Evolutionary conservation across 73 alveolate species (phyloP).

Genomic region (Tetrahymena thermophila): DNA sequence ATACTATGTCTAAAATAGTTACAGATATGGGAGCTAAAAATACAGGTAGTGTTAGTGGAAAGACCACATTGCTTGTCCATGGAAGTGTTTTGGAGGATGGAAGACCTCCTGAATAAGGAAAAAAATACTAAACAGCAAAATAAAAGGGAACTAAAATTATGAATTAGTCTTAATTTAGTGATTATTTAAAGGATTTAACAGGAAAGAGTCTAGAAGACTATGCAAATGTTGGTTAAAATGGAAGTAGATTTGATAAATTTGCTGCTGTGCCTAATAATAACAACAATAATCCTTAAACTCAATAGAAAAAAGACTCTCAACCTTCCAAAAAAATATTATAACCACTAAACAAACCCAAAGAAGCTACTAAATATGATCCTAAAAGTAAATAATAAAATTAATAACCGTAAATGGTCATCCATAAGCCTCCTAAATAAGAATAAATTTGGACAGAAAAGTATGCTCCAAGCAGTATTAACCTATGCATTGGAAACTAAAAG

Average conservation of each 20-base stretch:
- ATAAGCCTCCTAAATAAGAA: background rate
- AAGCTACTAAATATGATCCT: background rate
- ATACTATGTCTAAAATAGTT: constrained; percentile 39
- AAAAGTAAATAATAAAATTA: background rate
- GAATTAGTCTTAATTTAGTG: constrained; percentile 65
- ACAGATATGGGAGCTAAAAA: constrained; percentile 64
- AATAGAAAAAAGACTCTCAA: background rate
- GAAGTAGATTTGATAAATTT: background rate
- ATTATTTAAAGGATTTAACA: constrained; percentile 53
- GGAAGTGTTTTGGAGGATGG: constrained; percentile 97
- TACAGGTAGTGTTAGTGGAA: constrained; percentile 78
- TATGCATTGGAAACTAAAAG: constrained; percentile 84
- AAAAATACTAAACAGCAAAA: constrained; percentile 76
- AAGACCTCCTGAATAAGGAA: constrained; percentile 82
- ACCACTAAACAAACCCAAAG: background rate
- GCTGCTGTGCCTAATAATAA: background rate
- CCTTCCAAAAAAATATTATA: background rate
- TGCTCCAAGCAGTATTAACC: constrained; percentile 76
- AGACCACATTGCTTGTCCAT: constrained; percentile 75
- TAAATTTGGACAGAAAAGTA: constrained; percentile 91
- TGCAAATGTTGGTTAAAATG: background rate
- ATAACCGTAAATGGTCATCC: background rate
- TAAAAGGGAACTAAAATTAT: constrained; percentile 60
- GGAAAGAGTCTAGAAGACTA: constrained; percentile 46
- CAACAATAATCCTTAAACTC: background rate